Conservation (phyloP, 164 flowering plant genomes). For the Chloranthus sessilifolius region DNA sequence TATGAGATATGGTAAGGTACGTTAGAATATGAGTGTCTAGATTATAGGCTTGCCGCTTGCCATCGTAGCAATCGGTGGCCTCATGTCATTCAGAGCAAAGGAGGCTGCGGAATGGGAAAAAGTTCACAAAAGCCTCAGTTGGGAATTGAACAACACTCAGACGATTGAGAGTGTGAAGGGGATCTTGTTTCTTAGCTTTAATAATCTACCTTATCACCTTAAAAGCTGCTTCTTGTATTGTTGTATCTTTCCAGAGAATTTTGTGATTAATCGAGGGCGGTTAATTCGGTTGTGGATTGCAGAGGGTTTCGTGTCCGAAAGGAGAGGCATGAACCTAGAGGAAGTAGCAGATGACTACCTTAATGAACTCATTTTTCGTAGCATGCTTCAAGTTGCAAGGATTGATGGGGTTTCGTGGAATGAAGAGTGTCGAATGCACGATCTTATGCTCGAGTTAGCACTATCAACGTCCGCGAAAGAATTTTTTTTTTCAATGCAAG, state of each 20-base stretch:
- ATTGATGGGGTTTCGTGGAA: background rate
- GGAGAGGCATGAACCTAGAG: background rate
- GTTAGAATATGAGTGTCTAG: no score
- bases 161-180: background rate
- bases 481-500: background rate
- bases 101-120: background rate
- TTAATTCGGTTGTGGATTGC: background rate
- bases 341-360: background rate
- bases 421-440: slow-evolving; percentile 6
- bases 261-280: background rate
- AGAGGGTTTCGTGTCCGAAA: background rate
- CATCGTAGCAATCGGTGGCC: no score
- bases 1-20: no score
- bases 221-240: slow-evolving; percentile 1
- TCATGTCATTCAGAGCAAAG: background rate
- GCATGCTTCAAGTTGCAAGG: slow-evolving; percentile 6
- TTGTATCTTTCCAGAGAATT: background rate
- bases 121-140: background rate
- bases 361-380: background rate
- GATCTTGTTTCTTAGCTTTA: background rate
- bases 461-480: slow-evolving; percentile 3
- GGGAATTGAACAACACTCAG: background rate
- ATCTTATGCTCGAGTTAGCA: slow-evolving; percentile 13
- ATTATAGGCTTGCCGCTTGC: no score
- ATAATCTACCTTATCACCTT: background rate